Evolutionary conservation across 495 filamentous ascomycete species (phyloP), one percentile per base, ranked within the genome.

Genomic region (Copromyces sp.): DNA sequence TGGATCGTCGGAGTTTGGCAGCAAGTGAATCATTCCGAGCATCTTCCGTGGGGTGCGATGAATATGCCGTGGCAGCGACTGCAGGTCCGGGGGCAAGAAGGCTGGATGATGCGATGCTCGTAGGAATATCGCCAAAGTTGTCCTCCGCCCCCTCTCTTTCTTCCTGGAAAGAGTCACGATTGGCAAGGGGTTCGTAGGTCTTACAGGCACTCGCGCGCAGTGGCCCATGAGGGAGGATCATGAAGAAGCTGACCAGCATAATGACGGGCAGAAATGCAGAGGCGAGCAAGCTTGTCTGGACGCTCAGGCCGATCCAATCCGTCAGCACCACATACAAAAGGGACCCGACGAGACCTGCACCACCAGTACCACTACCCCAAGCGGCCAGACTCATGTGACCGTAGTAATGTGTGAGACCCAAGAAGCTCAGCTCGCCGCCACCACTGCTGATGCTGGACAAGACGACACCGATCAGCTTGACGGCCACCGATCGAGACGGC

Each of bases 351-450:
- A 99, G 78, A 2, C 95, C 95, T 2, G 95, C 95, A 0, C 90
- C 95, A 4, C 95, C 95, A 0, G 95, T 98, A 0, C 95, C 95
- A 76, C 91, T 94, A 0, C 94, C 91, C 95, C 95, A 99, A 14
- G 93, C 90, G 5, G 95, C 95, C 59, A 98, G 83, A 75, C 93
- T 94, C 79, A 93, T 92, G n/a, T 86, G 89, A 0, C 95, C 95
- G 75, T 98, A 98, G 80, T 90, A 97, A 79, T 99, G 95, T 37
- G 95, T 97, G 76, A 99, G 79, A 4, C 93, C 90, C 17, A 99
- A 81, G 77, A 99, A 97, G 75, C 90, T 94, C 65, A 97, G 81
- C 83, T 98, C 95, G 7, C 95, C 95, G 8, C 84, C 90, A 11
- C 95, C 95, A 72, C 90, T 92, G 59, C 91, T 91, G 38, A 97